Percentiles rank a stretch among this genome's conserved stretches.
These are phyloP conservation scores for Panicum virgatum DNA, from an alignment of 202 grass and related monocot species.

Conservation along the genomic window DNA sequence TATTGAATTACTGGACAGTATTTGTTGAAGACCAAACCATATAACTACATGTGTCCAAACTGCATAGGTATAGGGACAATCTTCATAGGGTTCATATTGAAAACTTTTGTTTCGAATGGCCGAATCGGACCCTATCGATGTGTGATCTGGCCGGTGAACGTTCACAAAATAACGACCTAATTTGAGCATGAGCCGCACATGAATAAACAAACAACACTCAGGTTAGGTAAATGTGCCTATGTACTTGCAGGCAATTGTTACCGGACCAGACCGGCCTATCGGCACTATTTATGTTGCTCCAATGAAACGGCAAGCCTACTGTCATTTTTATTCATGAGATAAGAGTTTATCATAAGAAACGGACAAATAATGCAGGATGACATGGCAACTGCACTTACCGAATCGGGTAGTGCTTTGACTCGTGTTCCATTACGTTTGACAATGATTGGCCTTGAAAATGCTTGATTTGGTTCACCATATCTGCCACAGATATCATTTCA, in stretches of 20 bases:
- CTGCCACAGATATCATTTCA: background rate
- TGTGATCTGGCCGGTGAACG: no score
- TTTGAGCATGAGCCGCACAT: no score
- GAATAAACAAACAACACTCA: no score
- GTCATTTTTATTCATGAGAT: background rate
- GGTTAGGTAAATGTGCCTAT: no score
- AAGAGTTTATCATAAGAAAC: background rate
- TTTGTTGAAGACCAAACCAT: no score
- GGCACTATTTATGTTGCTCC: background rate
- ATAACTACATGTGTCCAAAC: no score
- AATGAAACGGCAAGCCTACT: background rate
- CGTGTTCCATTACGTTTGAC: slow-evolving; percentile 5
- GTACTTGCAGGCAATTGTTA: background rate
- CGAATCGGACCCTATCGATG: no score
- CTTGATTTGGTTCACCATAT: background rate
- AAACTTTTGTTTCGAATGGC: no score
- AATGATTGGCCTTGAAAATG: background rate
- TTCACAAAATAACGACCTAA: no score
- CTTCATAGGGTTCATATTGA: no score
- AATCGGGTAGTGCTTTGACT: slow-evolving; percentile 15
- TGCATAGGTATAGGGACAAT: no score
- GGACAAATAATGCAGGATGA: slow-evolving; percentile 30
- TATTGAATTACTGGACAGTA: no score
- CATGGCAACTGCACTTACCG: slow-evolving; percentile 2
- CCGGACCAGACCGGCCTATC: background rate